Conservation (phyloP, 179 eudicot genomes). For the Amaranthus tricolor region DNA sequence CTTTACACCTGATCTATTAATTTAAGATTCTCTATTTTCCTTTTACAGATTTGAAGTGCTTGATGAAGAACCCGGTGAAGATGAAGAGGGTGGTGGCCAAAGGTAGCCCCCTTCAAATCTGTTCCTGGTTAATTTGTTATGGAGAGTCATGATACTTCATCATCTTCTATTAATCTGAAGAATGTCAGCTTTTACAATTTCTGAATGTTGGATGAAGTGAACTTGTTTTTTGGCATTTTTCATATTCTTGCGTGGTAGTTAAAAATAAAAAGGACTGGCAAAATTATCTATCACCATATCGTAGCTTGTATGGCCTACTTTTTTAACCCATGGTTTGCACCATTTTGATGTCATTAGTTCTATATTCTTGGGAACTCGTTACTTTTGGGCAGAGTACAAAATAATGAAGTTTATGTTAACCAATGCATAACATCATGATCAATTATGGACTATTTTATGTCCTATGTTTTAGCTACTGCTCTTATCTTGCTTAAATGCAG, state of each 20-base stretch:
- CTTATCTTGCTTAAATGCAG: not conserved
- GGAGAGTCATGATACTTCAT: slow-evolving; percentile 27
- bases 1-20: not conserved
- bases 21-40: slow-evolving; percentile 2
- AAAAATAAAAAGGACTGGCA: not conserved
- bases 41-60: slow-evolving; percentile 81
- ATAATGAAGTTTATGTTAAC: not conserved
- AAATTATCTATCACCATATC: not conserved
- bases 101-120: slow-evolving; percentile 47
- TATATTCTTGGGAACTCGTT: not conserved
- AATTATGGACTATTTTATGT: too few species aligned
- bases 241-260: not conserved
- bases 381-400: not conserved
- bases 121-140: slow-evolving; percentile 25
- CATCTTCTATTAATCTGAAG: slow-evolving; percentile 23
- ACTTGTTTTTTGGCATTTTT: slow-evolving; percentile 4
- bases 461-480: not conserved
- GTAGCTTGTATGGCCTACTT: not conserved
- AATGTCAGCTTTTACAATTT: slow-evolving; percentile 11
- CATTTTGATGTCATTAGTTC: not conserved
- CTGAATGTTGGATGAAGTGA: not conserved
- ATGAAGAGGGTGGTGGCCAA: slow-evolving; percentile 89
- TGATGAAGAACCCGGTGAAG: slow-evolving; percentile 98
- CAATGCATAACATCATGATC: not conserved
- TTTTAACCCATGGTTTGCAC: not conserved